Evolutionary conservation across 225 moss, liverwort and hornwort species (phyloP), one percentile per base, ranked within the genome.

Genomic region (Thuidium tamariscinum): DNA sequence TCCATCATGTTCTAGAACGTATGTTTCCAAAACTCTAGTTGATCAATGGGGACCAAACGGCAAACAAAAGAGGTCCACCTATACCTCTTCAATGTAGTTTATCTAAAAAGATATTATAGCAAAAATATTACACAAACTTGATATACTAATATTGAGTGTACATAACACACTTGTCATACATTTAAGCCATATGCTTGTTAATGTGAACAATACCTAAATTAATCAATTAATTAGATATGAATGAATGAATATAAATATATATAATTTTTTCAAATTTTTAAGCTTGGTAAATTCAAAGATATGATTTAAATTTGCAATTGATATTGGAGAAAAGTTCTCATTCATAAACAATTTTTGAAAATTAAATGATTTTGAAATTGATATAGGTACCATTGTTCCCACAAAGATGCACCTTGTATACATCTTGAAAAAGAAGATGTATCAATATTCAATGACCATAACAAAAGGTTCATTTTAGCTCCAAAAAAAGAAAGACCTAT

Each of bases 401-500:
- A 77, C 7, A 79, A 15, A 66, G 67, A 37, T 29, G 65, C 46
- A 25, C 54, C 73, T 18, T 52, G 44, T 61, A 8, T 46, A 2
- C 13, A 84, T 77, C 26, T 72, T n/a, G 87, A 89, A 85, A 87
- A 86, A 23, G 63, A 77, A 42, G 83, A 81, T 30, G 17, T 34
- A 32, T 37, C 5, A 3, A 4, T 81, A 32, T 83, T 76, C 16
- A 81, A 72, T 88, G 88, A 91, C 13, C 37, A 66, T 44, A 85
- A 46, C 4, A 86, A 57, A 42, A 89, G 80, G 54, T 70, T 68
- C 62, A 89, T 69, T 12, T 83, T 25, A 41, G 22, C 83, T 83
- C 89, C 85, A 39, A 20, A 5, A 60, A 89, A 87, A 74, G 85
- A 91, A 64, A 83, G 85, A 52, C 80, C 80, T 74, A 75, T 65